Conservation (phyloP, 768 basidiomycete genomes). For the Podaxis sp. region DNA sequence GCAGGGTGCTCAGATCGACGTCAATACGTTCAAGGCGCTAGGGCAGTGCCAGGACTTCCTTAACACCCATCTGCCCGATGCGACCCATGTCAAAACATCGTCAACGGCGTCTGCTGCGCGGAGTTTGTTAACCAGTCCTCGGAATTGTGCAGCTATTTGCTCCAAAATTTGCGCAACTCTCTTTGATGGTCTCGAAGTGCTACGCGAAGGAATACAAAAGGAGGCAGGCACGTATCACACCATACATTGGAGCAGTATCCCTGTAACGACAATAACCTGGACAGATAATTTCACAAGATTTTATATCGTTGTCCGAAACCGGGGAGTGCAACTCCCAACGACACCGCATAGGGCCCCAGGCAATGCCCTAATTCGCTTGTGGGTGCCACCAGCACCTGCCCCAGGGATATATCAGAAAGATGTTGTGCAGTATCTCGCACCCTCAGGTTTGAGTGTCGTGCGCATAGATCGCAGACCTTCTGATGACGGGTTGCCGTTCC, state of each 20-base stretch:
- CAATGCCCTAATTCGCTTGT: slow-evolving; percentile 35
- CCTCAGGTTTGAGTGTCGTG: slow-evolving; percentile 41
- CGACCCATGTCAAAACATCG: slow-evolving; percentile 51
- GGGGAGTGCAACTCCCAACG: slow-evolving; percentile 23
- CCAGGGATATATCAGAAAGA: slow-evolving; percentile 17
- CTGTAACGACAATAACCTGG: slow-evolving; percentile 7
- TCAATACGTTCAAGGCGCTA: slow-evolving; percentile 50
- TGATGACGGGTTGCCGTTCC: slow-evolving; percentile 43
- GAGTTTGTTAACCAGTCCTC: slow-evolving; percentile 39
- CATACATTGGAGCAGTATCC: neutral
- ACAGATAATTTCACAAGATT: slow-evolving; percentile 73
- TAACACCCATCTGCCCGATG: slow-evolving; percentile 48
- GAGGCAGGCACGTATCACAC: slow-evolving; percentile 38
- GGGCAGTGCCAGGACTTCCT: slow-evolving; percentile 78
- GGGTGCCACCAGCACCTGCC: slow-evolving; percentile 16
- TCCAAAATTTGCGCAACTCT: slow-evolving; percentile 61
- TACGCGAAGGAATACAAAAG: slow-evolving; percentile 67
- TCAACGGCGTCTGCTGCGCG: slow-evolving; percentile 77
- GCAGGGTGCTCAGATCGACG: neutral
- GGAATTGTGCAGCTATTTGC: slow-evolving; percentile 70
- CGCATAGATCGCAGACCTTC: slow-evolving; percentile 71
- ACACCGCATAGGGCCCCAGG: slow-evolving; percentile 16
- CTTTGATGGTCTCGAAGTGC: slow-evolving; percentile 61
- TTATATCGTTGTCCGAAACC: slow-evolving; percentile 50
- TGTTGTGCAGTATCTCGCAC: slow-evolving; percentile 29